Conservation (phyloP, 2,329 filamentous ascomycete species). For the Dactylonectria estremocensis region DNA sequence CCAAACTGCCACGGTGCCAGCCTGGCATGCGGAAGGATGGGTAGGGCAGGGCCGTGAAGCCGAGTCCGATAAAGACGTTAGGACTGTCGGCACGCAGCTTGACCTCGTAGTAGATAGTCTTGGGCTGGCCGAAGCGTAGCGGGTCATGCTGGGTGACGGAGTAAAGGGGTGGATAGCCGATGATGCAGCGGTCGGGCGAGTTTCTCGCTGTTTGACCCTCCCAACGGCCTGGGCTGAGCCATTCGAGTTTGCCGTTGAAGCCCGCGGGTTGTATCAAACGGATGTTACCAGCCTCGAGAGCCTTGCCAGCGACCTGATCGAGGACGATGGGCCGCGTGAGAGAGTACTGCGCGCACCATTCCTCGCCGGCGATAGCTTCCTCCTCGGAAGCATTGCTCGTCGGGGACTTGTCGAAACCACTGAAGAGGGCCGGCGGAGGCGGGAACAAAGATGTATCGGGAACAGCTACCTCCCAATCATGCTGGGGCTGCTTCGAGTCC, state of each 20-base stretch:
- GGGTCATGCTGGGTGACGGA: conserved; percentile 72
- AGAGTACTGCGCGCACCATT: conserved; percentile 75
- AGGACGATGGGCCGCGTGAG: conserved; percentile 69
- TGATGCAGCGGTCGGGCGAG: conserved; percentile 74
- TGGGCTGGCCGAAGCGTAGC: conserved; percentile 56
- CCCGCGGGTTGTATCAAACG: conserved; percentile 66
- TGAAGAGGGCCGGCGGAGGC: conserved; percentile 78
- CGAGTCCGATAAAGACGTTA: conserved; percentile 73
- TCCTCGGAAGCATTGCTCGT: conserved; percentile 78
- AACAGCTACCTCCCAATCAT: conserved; percentile 80
- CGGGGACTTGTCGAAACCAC: conserved; percentile 74
- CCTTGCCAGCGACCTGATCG: conserved; percentile 61
- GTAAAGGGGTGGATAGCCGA: conserved; percentile 80
- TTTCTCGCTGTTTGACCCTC: conserved; percentile 57
- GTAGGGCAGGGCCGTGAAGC: conserved; percentile 82
- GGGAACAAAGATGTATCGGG: conserved; percentile 82
- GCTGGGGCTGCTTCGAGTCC: conserved; percentile 54
- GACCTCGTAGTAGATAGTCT: conserved; percentile 82
- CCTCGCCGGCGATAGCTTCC: conserved; percentile 75
- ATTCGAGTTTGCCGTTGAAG: conserved; percentile 64
- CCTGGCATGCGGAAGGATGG: conserved; percentile 84
- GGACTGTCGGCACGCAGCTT: conserved; percentile 64
- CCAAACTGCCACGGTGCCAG: conserved; percentile 83
- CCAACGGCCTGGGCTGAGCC: conserved; percentile 68
- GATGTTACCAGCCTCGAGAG: conserved; percentile 67